Percentiles rank a stretch among this genome's conserved stretches.
Conservation (phyloP, 1,139 yeast genomes). For the Pichia cactophila region DNA sequence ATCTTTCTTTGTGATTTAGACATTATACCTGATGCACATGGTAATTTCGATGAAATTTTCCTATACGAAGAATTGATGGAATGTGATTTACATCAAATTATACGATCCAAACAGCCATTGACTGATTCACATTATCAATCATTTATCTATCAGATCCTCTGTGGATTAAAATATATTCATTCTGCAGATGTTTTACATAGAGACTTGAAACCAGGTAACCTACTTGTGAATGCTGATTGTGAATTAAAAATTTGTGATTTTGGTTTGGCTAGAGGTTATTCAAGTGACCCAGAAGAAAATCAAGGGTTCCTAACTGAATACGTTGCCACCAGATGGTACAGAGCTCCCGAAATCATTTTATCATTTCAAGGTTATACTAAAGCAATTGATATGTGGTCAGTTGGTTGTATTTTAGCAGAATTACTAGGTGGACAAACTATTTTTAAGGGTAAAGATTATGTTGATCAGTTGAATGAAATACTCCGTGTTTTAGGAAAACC, state of each 20-base stretch:
- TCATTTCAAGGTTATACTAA: conserved; percentile 89
- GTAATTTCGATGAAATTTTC: conserved; percentile 82
- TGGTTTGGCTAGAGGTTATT: conserved; percentile 94
- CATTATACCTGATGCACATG: conserved; percentile 63
- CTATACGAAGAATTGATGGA: conserved; percentile 95
- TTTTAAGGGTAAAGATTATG: conserved; percentile 91
- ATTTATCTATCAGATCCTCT: conserved; percentile 82
- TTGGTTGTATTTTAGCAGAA: conserved; percentile 94
- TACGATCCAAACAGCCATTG: conserved; percentile 85
- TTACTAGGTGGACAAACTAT: conserved; percentile 86
- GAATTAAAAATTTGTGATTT: conserved; percentile 94
- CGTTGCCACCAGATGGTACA: conserved; percentile 96
- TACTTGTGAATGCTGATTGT: conserved; percentile 91
- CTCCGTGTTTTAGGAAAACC: conserved; percentile 87
- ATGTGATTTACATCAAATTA: conserved; percentile 96
- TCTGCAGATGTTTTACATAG: conserved; percentile 94
- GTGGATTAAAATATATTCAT: conserved; percentile 91
- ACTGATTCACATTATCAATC: conserved; percentile 95
- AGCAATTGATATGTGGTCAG: conserved; percentile 96
- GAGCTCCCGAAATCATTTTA: conserved; percentile 97
- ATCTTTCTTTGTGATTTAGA: conserved; percentile 92
- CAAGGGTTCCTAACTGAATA: conserved; percentile 92
- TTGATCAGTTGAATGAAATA: conserved; percentile 88
- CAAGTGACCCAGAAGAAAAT: conserved; percentile 75
- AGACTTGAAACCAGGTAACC: conserved; percentile 89